Base-by-base conservation (phyloP, 345 rosid species). In the Arabis hirsuta region DNA sequence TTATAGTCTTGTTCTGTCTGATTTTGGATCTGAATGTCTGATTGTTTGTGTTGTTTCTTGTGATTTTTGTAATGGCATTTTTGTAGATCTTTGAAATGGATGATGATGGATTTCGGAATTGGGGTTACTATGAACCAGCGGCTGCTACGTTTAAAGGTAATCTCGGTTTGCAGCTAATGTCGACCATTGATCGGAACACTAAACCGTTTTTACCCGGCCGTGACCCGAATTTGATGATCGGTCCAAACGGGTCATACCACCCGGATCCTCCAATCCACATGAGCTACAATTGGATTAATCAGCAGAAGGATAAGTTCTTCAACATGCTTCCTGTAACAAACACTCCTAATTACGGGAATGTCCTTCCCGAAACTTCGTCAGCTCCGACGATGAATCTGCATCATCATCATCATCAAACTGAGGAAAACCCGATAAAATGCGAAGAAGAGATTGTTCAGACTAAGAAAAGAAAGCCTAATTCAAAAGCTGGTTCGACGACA, bases 71-170 rank as follows among this genome's bases (percentile, higher is more conserved):
- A 39, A 50, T 52, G 55, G 12, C 4, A 22, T 67, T 27, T 57
- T 20, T 82, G 74, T 78, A 87, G 93, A 57, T 78, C 57, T 81
- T 80, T 14, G 55, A 53, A 65, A 89, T 87, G 97, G 98, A 89
- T 51, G 95, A 86, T 4, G 92, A 91, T 76, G 87, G 89, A 1
- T 71, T 89, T 82, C 88, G 89, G 11, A 88, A 88, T 77, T 89
- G 98, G 97, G 97, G 98, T 64, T 94, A 88, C 80, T 91, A 89
- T 81, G 95, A 89, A 71, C 96, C 91, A 4, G 81, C 92, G 32
- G 86, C 90, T 59, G 34, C 79, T 62, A 61, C 74, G 0, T 89
- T 85, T 65, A 94, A 88, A 70, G 95, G 89, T 38, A 92, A 86
- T 39, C 88, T 88, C 12, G 82, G 89, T 82, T 90, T 94, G 66